phyloP scores from a whole-genome alignment of 2,329 filamentous ascomycete genomes.

The Fusarium mangiferae region DNA sequence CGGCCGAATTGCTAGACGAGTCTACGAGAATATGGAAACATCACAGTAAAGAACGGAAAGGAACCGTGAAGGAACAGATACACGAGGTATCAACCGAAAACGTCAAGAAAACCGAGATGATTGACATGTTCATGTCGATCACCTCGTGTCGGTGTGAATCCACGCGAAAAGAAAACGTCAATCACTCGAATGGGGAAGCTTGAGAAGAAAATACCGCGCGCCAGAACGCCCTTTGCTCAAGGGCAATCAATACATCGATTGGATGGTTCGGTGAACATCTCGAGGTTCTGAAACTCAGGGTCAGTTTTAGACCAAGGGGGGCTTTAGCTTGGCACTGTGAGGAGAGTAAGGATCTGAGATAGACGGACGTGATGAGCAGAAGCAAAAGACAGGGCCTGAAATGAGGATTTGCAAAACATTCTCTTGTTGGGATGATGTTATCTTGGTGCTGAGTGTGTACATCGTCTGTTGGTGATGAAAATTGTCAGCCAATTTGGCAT shows the following conservation, averaged over 20 bases:
- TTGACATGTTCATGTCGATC: constrained; percentile 10
- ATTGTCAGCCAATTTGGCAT: neutral
- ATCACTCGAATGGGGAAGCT: constrained; percentile 1
- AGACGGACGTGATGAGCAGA: constrained; percentile 11
- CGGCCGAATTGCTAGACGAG: neutral
- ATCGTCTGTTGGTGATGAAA: neutral
- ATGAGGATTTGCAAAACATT: constrained; percentile 24
- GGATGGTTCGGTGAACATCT: constrained; percentile 30
- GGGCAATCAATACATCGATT: neutral
- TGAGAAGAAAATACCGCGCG: constrained; percentile 5
- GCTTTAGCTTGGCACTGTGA: constrained; percentile 10
- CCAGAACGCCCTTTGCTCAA: neutral
- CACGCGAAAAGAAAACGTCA: constrained; percentile 6
- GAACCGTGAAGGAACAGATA: neutral
- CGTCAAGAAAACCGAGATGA: neutral
- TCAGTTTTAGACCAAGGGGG: constrained; percentile 32
- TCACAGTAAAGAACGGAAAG: neutral
- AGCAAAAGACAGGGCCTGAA: neutral
- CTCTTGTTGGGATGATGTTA: neutral
- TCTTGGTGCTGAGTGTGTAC: neutral
- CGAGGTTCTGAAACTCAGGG: constrained; percentile 40
- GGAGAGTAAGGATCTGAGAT: constrained; percentile 16
- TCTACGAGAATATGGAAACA: neutral
- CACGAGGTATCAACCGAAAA: neutral
- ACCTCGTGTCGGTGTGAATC: constrained; percentile 22